Base-by-base conservation (phyloP, 2,329 filamentous ascomycete species). In the Fusarium sp. region DNA sequence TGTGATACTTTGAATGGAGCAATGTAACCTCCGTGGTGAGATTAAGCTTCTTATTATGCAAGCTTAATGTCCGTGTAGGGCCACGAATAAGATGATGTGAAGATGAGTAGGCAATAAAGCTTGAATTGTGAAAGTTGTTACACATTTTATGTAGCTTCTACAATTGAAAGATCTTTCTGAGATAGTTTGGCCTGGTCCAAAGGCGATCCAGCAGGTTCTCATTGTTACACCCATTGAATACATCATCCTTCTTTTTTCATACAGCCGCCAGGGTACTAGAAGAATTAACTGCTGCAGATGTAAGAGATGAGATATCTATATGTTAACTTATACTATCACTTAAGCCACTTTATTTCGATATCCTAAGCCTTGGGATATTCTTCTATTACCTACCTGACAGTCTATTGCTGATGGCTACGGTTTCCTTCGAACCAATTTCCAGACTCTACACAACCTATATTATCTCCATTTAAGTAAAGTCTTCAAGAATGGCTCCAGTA, bases 1-100 rank as follows among this genome's bases (percentile, higher is more conserved):
- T 68, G 16, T 64, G 67, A 71, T 47, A 64, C 23, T 54, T 37
- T 48, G 13, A 49, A 23, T 50, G 49, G 40, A 50, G n/a, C 18
- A 41, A 61, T 66, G 60, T 34, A 60, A 66, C 62, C 5, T 51
- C 28, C 45, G 18, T 34, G 21, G 20, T 34, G 21, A 56, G 40
- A 40, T 43, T 41, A 66, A 54, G 25, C 55, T 53, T 48, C 27
- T 30, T 30, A 20, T 14, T 20, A 12, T 27, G 5, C 18, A n/a
- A 55, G 30, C 9, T 27, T 6, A n/a, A 16, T 37, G n/a, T 45
- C 32, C 23, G 49, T 4, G 11, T 20, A 28, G 11, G 16, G 27
- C 20, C 30, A 3, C 25, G 18, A 47, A 37, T 21, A 32, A 16
- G 27, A 46, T 46, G 7, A 23, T 30, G 25, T 21, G 20, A 12